phyloP scores from a whole-genome alignment of 345 rosid species.

The Lepidium africanum region DNA sequence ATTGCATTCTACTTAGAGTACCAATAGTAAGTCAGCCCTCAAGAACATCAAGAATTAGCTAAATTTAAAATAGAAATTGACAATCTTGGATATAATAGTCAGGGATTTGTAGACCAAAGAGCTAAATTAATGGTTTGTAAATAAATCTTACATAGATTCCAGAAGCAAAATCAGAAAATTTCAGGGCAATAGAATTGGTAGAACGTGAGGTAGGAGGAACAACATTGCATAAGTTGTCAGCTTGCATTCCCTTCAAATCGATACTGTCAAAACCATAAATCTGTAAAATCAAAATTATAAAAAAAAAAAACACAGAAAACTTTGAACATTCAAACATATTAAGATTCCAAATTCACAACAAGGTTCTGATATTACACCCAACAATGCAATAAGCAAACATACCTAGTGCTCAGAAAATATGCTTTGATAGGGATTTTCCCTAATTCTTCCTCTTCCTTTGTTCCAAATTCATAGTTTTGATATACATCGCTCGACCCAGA shows the following conservation, averaged over 20 bases:
- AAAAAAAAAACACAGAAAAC: slow-evolving; percentile 14
- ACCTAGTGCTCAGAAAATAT: slow-evolving; percentile 84
- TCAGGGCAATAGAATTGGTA: slow-evolving; percentile 80
- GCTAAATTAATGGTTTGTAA: neutral
- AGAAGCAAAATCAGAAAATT: slow-evolving; percentile 51
- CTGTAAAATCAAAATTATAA: slow-evolving; percentile 50
- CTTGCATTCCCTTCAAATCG: slow-evolving; percentile 91
- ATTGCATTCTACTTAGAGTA: too few relatives aligned
- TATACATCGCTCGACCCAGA: slow-evolving; percentile 39
- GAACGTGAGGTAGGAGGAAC: slow-evolving; percentile 87
- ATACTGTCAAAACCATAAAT: slow-evolving; percentile 91
- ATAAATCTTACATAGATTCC: slow-evolving; percentile 59
- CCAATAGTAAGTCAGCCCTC: neutral
- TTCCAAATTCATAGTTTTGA: slow-evolving; percentile 26
- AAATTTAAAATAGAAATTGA: neutral
- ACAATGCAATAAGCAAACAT: neutral
- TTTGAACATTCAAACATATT: slow-evolving; percentile 1
- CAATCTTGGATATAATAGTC: neutral
- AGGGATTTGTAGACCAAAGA: neutral
- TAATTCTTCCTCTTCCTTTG: slow-evolving; percentile 45
- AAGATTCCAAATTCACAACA: neutral
- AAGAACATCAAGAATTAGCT: neutral
- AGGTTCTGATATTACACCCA: neutral
- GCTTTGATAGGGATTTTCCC: slow-evolving; percentile 79
- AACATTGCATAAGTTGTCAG: slow-evolving; percentile 72